Conservation (phyloP, 2,329 filamentous ascomycete genomes). For the Aphanocladium album region DNA sequence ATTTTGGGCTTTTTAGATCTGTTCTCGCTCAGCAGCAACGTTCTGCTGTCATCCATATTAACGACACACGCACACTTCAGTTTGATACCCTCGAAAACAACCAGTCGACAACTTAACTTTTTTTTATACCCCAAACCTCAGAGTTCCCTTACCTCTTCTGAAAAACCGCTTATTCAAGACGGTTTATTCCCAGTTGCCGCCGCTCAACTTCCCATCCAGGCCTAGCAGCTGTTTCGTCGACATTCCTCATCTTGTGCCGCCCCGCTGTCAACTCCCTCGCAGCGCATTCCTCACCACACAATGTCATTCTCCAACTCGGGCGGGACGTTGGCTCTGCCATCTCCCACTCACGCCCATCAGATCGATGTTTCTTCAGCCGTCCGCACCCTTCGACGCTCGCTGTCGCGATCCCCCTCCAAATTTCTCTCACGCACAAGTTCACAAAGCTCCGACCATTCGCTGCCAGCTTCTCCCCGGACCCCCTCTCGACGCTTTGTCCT, state of each 20-base stretch:
- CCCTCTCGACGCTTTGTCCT: constrained; percentile 41
- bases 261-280: constrained; percentile 21
- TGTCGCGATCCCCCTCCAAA: constrained; percentile 92
- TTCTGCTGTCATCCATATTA: constrained; percentile 16
- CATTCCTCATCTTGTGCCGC: constrained; percentile 24
- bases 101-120: not conserved
- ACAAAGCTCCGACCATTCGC: constrained; percentile 44
- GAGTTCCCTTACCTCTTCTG: not conserved
- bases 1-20: constrained; percentile 19
- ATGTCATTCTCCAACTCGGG: constrained; percentile 61
- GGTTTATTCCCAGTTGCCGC: not conserved
- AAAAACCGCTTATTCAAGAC: not conserved
- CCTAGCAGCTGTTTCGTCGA: constrained; percentile 17
- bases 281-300: constrained; percentile 28
- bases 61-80: not conserved
- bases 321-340: constrained; percentile 80
- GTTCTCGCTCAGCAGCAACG: not conserved
- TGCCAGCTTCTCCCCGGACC: constrained; percentile 44
- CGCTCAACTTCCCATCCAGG: not conserved
- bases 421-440: constrained; percentile 56
- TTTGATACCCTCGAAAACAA: constrained; percentile 1
- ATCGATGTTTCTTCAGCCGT: constrained; percentile 79
- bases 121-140: constrained; percentile 3
- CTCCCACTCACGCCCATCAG: constrained; percentile 76
- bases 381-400: constrained; percentile 75